Percentiles rank a stretch among this genome's conserved stretches.
Evolutionary conservation across 495 filamentous ascomycete species (phyloP).

Genomic region (Melanomma pulvis-pyrius): DNA sequence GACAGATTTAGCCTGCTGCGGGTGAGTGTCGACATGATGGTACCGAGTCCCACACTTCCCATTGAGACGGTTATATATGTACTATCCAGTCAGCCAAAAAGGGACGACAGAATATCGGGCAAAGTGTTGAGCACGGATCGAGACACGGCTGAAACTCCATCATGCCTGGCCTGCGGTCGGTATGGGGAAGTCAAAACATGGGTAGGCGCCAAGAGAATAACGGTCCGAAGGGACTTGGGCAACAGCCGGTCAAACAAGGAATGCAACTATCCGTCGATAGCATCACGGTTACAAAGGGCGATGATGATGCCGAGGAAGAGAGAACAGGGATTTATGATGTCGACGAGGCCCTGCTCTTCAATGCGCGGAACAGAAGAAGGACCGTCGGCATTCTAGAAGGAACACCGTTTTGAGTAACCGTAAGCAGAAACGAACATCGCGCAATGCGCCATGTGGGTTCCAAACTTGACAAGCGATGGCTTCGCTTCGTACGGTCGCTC

Average conservation of each 20-base stretch:
- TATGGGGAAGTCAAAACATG: conserved; percentile 15
- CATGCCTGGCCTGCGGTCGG: conserved; percentile 30
- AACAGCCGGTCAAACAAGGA: conserved; percentile 18
- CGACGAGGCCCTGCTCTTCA: not conserved
- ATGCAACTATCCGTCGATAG: conserved; percentile 1
- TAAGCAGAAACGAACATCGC: conserved; percentile 25
- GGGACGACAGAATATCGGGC: conserved; percentile 15
- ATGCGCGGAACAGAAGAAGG: not conserved
- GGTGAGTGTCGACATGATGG: conserved; percentile 24
- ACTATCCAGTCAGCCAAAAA: conserved; percentile 24
- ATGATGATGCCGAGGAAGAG: not conserved
- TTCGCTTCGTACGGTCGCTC: not conserved
- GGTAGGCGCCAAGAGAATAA: conserved; percentile 16
- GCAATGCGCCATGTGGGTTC: conserved; percentile 21
- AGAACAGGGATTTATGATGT: not conserved
- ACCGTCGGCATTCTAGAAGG: not conserved
- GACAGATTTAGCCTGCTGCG: conserved; percentile 37
- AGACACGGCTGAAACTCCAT: conserved; percentile 23
- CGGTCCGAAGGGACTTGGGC: conserved; percentile 7
- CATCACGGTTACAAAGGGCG: not conserved
- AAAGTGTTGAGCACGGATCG: conserved; percentile 28
- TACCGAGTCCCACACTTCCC: conserved; percentile 20
- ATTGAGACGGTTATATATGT: conserved; percentile 4
- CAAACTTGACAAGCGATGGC: conserved; percentile 14
- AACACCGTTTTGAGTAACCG: conserved; percentile 29